phyloP scores from a whole-genome alignment of 2,329 filamentous ascomycete genomes.

The Neofusicoccum sp. region DNA sequence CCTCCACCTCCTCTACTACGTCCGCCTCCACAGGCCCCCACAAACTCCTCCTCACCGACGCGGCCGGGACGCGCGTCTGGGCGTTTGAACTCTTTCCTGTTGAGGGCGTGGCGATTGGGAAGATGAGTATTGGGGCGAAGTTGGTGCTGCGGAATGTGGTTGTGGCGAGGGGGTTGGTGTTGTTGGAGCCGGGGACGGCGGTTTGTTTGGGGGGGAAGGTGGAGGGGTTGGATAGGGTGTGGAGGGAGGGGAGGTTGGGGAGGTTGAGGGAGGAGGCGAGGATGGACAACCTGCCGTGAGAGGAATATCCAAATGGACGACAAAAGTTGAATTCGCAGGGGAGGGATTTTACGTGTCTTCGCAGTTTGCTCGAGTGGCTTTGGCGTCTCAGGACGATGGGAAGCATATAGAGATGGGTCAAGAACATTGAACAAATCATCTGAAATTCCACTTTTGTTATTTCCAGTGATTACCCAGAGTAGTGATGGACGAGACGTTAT shows the following conservation, averaged over 20 bases:
- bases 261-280: conserved; percentile 61
- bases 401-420: too few relatives aligned
- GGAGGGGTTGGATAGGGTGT: conserved; percentile 74
- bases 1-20: too few relatives aligned
- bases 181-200: conserved; percentile 69
- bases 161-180: conserved; percentile 72
- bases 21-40: conserved; percentile 61
- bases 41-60: conserved; percentile 79
- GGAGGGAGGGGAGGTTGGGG: conserved; percentile 69
- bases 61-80: conserved; percentile 65
- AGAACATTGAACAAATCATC: too few relatives aligned
- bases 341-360: too few relatives aligned
- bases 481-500: not conserved
- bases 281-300: too few relatives aligned
- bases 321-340: too few relatives aligned
- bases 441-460: not conserved
- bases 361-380: too few relatives aligned
- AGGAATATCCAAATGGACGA: too few relatives aligned
- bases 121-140: conserved; percentile 81
- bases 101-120: conserved; percentile 66
- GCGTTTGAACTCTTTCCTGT: conserved; percentile 61
- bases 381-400: too few relatives aligned
- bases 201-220: conserved; percentile 85
- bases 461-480: conserved; percentile 2
- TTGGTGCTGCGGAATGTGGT: conserved; percentile 66